Conservation (phyloP, 75 land plant species). For the Sequoia sempervirens region DNA sequence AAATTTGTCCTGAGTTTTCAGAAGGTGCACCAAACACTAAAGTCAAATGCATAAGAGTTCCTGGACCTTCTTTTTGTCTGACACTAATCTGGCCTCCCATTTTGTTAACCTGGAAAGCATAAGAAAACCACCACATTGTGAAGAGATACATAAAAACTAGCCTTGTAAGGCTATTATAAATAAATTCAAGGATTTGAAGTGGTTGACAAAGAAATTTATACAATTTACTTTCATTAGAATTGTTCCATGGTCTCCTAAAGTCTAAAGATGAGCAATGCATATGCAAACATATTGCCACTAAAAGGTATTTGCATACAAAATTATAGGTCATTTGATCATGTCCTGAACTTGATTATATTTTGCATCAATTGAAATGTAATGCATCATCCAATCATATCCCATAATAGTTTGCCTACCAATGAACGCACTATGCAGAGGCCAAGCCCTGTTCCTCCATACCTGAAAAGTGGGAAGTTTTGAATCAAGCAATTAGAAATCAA, state of each 20-base stretch:
- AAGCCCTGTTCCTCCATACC: slow-evolving; percentile 92
- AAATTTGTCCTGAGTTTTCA: slow-evolving; percentile 21
- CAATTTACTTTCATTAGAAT: background rate
- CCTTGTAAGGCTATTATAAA: background rate
- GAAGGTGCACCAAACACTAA: slow-evolving; percentile 44
- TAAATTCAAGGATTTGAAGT: background rate
- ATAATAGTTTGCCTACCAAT: slow-evolving; percentile 39
- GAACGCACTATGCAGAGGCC: slow-evolving; percentile 80
- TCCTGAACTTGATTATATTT: background rate
- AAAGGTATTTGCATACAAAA: background rate
- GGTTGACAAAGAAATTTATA: background rate
- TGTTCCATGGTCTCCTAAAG: background rate
- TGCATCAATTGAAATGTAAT: background rate
- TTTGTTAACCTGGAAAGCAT: slow-evolving; percentile 50
- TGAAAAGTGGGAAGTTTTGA: slow-evolving; percentile 19
- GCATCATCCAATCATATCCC: background rate
- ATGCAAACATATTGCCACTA: background rate
- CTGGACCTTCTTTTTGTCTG: slow-evolving; percentile 61
- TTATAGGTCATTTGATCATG: background rate
- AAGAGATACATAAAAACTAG: background rate
- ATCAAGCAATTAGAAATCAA: slow-evolving; percentile 5
- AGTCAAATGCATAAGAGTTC: slow-evolving; percentile 59
- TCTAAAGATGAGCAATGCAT: background rate
- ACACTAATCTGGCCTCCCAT: slow-evolving; percentile 87
- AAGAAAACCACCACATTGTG: background rate